Evolutionary conservation across 192 early-diverging fungal species (phyloP), one percentile per base, ranked within the genome.

Genomic region (Bifiguratus adelaidae): DNA sequence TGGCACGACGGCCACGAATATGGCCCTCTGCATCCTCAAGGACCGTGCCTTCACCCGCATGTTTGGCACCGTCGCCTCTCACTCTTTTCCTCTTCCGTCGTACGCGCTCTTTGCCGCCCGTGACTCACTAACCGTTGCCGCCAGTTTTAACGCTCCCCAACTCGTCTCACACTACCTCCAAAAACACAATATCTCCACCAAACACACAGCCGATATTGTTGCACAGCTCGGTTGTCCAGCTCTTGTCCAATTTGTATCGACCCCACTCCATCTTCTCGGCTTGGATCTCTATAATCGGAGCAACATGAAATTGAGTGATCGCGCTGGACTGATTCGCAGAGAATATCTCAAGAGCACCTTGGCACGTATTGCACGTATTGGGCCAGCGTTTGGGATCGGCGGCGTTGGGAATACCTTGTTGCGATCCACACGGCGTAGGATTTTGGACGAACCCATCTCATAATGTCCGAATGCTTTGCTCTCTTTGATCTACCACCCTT

Each of bases 351-450:
- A 65, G 30, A 64, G 57, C n/a, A 37, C 57, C 2, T 35, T 71
- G 12, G 65, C 65, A 16, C 50, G 68, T 27, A 61, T 67, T 8
- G 68, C 19, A 20, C 41, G 68, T 29, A 71, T 71, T 19, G 60
- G 45, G 9, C 68, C 68, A 2, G 68, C 68, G 1, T 71, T 71
- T 41, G 65, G 68, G 23, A 45, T 71, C 19, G 68, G 65, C 22
- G 65, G 68, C 7, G 40, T 68, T 27, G 61, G 60, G 7, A 71
- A 71, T 42, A 52, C 37, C 6, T 47, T 15, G 5, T 40, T 40
- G 18, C 16, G 37, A 21, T 15, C 37, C 7, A 5, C 13, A 21
- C 16, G 1, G 13, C 18, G 0, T 7, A 13, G 37, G 6, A 15
- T 40, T 6, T 40, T 40, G 37, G 15, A 40, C n/a, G n/a, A n/a